Evolutionary conservation across 441 rosid genomes (phyloP).

Genomic region (Erodium texanum): DNA sequence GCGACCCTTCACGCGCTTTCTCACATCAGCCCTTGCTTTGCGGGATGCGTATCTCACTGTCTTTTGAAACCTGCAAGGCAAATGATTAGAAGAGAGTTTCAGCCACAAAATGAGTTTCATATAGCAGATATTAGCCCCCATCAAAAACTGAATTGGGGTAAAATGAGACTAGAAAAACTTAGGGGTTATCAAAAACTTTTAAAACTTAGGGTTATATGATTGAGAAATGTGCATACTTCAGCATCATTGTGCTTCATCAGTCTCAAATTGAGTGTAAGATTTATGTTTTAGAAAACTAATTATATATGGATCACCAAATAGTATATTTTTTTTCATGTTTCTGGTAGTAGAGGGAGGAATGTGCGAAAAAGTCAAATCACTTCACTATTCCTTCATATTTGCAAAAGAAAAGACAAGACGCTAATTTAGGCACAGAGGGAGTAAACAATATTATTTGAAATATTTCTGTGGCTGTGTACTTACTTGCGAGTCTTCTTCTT

Average conservation of each 20-base stretch:
- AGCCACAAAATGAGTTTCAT: not conserved
- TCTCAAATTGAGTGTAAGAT: not conserved
- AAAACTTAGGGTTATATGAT: no score
- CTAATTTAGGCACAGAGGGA: not conserved
- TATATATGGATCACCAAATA: not conserved
- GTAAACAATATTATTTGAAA: not conserved
- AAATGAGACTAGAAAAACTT: no score
- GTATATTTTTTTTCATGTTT: no score
- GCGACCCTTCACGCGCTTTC: conserved; percentile 94
- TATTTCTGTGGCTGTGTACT: conserved; percentile 22
- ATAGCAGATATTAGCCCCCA: no score
- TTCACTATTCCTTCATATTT: not conserved
- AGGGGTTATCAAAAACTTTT: no score
- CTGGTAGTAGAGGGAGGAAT: no score
- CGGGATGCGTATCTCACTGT: conserved; percentile 92
- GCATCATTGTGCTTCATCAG: not conserved
- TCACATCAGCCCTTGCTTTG: conserved; percentile 98
- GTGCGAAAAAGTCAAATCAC: no score
- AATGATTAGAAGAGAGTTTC: not conserved
- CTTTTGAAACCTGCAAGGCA: conserved; percentile 68
- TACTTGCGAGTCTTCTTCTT: conserved; percentile 93
- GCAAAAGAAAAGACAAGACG: not conserved
- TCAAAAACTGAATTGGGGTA: no score
- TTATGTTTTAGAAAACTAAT: not conserved
- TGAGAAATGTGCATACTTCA: no score